Evolutionary conservation across 306 rosid genomes (phyloP).

Genomic region (Argentina anserina): DNA sequence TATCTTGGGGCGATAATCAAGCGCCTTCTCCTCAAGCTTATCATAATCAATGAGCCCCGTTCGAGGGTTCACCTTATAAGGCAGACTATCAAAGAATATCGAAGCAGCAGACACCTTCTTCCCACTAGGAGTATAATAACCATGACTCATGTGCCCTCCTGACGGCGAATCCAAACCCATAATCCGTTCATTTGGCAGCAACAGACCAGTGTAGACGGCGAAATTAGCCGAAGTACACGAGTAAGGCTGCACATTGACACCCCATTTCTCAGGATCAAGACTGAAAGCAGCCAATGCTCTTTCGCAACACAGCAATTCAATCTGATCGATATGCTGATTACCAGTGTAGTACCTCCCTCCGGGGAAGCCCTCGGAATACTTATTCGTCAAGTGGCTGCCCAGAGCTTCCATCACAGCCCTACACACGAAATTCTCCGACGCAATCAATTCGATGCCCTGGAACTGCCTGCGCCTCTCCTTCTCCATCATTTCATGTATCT

Average conservation of each 20-base stretch:
- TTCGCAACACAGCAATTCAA: conserved; percentile 69
- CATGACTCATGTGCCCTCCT: conserved; percentile 91
- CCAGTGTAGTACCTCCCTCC: conserved; percentile 74
- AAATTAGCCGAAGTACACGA: conserved; percentile 82
- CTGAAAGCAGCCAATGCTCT: conserved; percentile 69
- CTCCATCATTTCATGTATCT: conserved; percentile 59
- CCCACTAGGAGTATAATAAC: conserved; percentile 65
- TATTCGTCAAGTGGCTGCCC: conserved; percentile 81
- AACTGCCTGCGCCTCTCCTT: conserved; percentile 68
- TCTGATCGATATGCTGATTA: conserved; percentile 67
- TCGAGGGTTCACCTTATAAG: conserved; percentile 72
- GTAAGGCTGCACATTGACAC: conserved; percentile 91
- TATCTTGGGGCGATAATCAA: conserved; percentile 75
- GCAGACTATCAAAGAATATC: conserved; percentile 67
- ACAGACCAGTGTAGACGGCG: conserved; percentile 74
- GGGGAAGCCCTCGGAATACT: conserved; percentile 82
- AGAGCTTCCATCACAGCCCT: conserved; percentile 87
- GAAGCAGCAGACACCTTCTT: conserved; percentile 73
- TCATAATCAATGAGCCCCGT: conserved; percentile 71
- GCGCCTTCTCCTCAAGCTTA: conserved; percentile 77
- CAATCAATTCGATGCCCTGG: conserved; percentile 72
- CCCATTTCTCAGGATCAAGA: conserved; percentile 69
- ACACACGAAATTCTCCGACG: conserved; percentile 83
- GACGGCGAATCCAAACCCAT: conserved; percentile 89
- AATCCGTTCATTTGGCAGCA: conserved; percentile 68